Base-by-base conservation (phyloP, 805 yeast species). In the Zygosaccharomyces bailii region DNA sequence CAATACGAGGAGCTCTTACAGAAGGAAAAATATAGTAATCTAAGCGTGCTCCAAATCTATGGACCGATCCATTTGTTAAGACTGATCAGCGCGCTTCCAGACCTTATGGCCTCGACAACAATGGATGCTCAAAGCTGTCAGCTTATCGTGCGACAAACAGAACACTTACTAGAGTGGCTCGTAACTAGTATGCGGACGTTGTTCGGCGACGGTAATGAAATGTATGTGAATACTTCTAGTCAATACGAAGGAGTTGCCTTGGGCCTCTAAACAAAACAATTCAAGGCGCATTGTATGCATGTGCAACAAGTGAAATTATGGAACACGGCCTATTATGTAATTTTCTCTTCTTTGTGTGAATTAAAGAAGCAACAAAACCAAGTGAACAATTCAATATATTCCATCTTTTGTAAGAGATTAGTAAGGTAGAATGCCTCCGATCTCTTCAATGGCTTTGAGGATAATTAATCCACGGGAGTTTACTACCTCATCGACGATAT, bases 21-120 rank as follows among this genome's bases (percentile, higher is more conserved):
- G 36, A 39, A 50, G 21, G 49, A 51, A 19, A 44, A 35, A 24
- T 42, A 41, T 18, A 43, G 39, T 10, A 48, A 49, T 10, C 34
- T 21, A 23, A 46, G 53, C 19, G 44, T 49, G 9, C 42, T 54
- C 13, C 71, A 74, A 2, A 60, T 83, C 0, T 91, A 90, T 57
- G 96, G 96, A 0, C 73, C 83, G 1, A 90, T 86, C 55, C 97
- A 90, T 64, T 67, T 93, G 29, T 66, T 91, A 48, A 71, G 99
- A 51, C 66, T 91, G 45, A 70, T 89, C 51, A 83, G 86, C 11
- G 72, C 86, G 1, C 66, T 93, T 34, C 98, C 99, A 0, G 93
- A 88, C 8, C 67, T 89, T n/a, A 74, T 90, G 43, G 75, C 87
- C 0, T 82, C 81, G 50, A 80, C 96, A 1, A 68, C 80, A 6